Base-by-base conservation (phyloP, 768 basidiomycete genomes). In the Naganishia friedmannii region DNA sequence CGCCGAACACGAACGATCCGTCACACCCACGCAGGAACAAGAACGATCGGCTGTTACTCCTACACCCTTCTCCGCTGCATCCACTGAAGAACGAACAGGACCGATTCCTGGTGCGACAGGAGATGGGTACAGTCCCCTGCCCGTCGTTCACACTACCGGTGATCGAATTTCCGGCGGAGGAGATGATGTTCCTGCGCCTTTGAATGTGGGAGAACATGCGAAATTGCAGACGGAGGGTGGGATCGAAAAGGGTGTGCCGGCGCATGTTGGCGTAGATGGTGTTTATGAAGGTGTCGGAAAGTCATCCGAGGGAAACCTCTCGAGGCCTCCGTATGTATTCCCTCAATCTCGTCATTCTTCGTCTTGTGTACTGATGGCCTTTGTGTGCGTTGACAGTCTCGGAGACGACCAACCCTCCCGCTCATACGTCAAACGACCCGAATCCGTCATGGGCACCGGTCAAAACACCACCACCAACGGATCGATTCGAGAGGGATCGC, bases 371-470 rank as follows among this genome's bases (percentile, higher is more conserved):
- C 37, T 63, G 57, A 34, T 28, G 7, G 3, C 10, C n/a, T 65
- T n/a, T 17, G 19, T 31, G 29, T 7, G 60, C 56, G n/a, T 9
- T 12, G 5, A n/a, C 37, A 63, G 60, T 10, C 34, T 67, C 32
- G 42, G 66, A 56, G 71, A 68, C 34, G 66, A 71, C 7, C 60
- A 72, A 34, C 67, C 68, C 39, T 69, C 67, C 3, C 60, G 72
- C 37, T 72, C 72, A 13, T 72, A 72, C 68, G 56, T 72, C 68
- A 72, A 70, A 39, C 54, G 60, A 7, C 31, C 45, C 2, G 56
- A 51, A 31, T 66, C 65, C 7, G 48, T 21, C 48, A n/a, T 57
- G 42, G 45, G 67, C 12, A 34, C 28, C 9, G 54, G 57, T 12
- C 45, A 39, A 37, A 31, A 21, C 4, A 53, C 60, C 10, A 45